Conservation (phyloP, 805 yeast species). For the Myxozyma vanderwaltii region DNA sequence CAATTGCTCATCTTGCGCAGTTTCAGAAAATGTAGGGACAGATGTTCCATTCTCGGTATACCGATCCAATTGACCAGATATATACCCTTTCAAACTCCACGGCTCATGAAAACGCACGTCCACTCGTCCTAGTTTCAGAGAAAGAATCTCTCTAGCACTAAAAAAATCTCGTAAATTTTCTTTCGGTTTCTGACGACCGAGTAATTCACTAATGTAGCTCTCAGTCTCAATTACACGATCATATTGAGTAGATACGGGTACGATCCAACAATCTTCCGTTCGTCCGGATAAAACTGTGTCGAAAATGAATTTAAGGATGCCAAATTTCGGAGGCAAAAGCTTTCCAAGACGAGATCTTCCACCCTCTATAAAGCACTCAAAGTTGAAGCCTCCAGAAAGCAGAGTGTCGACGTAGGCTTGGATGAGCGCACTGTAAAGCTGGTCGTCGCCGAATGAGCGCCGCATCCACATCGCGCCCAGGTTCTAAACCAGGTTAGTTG, state of each 20-base stretch:
- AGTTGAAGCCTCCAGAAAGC: conserved; percentile 51
- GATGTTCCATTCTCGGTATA: conserved; percentile 3
- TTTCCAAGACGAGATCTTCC: conserved; percentile 69
- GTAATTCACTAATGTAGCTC: conserved; percentile 57
- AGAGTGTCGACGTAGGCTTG: conserved; percentile 52
- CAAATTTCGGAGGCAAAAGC: conserved; percentile 61
- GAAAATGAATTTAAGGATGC: conserved; percentile 56
- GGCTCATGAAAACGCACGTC: conserved; percentile 48
- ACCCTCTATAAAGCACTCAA: conserved; percentile 69
- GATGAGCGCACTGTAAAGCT: conserved; percentile 49
- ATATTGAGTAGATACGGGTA: conserved; percentile 61
- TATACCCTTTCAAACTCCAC: conserved; percentile 45
- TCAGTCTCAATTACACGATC: conserved; percentile 60
- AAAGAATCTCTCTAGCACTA: conserved; percentile 41
- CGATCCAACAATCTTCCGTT: conserved; percentile 48
- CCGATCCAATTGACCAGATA: conserved; percentile 38
- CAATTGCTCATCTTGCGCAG: conserved; percentile 17
- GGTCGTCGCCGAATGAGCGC: conserved; percentile 50
- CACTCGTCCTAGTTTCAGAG: conserved; percentile 46
- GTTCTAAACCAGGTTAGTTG: conserved; percentile 20
- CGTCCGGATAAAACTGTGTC: conserved; percentile 51
- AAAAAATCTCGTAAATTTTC: conserved; percentile 51
- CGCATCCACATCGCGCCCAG: conserved; percentile 62
- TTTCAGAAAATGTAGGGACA: conserved; percentile 17
- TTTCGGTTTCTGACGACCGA: conserved; percentile 58